Percentiles rank a stretch among this genome's conserved stretches.
Evolutionary conservation across 441 rosid genomes (phyloP).

Genomic region (Gossypium trilobum): DNA sequence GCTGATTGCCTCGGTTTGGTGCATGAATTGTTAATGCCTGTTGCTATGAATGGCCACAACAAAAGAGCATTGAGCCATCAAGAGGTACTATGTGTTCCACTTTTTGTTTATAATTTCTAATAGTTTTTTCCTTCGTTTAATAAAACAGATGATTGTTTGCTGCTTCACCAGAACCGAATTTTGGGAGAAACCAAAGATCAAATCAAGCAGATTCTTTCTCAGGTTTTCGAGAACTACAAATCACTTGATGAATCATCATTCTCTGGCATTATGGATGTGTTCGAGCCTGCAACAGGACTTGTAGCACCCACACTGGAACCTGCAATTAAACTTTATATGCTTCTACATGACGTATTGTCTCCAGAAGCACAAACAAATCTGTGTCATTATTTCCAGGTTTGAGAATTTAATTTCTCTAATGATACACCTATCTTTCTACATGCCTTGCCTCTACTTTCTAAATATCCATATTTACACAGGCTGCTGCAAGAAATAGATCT

Average conservation of each 20-base stretch:
- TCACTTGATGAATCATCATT: slow-evolving; percentile 79
- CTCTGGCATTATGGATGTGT: slow-evolving; percentile 64
- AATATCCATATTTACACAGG: slow-evolving; percentile 34
- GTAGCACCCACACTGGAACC: slow-evolving; percentile 83
- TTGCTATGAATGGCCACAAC: slow-evolving; percentile 65
- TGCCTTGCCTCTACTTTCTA: slow-evolving; percentile 12
- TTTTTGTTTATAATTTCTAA: neutral
- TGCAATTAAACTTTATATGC: slow-evolving; percentile 78
- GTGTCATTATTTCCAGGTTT: slow-evolving; percentile 86
- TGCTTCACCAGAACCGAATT: slow-evolving; percentile 64
- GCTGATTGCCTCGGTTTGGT: slow-evolving; percentile 90
- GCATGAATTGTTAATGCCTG: slow-evolving; percentile 73
- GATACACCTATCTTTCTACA: slow-evolving; percentile 5
- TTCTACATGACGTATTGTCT: slow-evolving; percentile 81
- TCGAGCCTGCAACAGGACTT: slow-evolving; percentile 70
- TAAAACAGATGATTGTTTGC: slow-evolving; percentile 11
- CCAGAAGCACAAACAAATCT: slow-evolving; percentile 82
- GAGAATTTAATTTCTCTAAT: slow-evolving; percentile 4
- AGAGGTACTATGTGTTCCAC: slow-evolving; percentile 48
- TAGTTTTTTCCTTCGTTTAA: slow-evolving; percentile 13
- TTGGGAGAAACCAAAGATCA: slow-evolving; percentile 88
- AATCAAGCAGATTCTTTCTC: slow-evolving; percentile 82
- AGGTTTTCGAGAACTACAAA: slow-evolving; percentile 80
- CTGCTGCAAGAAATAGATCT: slow-evolving; percentile 79
- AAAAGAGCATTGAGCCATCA: slow-evolving; percentile 86